These are phyloP conservation scores for Arachnomyces sp. DNA, from an alignment of 2,329 filamentous ascomycete genomes.

Conservation along the genomic window DNA sequence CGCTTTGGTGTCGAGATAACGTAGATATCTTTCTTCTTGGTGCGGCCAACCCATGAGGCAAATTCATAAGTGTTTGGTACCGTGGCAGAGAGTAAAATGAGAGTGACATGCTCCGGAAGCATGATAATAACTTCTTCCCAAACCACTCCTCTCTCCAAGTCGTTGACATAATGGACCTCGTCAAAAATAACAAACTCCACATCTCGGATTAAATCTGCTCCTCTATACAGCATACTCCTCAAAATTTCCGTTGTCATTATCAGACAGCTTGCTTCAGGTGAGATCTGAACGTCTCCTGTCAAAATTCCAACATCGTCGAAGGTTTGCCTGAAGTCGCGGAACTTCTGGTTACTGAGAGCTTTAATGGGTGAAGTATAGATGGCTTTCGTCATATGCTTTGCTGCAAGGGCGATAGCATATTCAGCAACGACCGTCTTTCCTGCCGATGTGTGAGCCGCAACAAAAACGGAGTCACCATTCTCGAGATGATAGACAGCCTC, in stretches of 20 bases:
- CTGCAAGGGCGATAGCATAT: slow-evolving; percentile 90
- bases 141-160: slow-evolving; percentile 88
- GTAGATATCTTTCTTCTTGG: slow-evolving; percentile 98
- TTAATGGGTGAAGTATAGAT: slow-evolving; percentile 99
- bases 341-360: slow-evolving; percentile 96
- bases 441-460: slow-evolving; percentile 93
- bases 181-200: slow-evolving; percentile 99
- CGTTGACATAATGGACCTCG: slow-evolving; percentile 98
- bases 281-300: slow-evolving; percentile 96
- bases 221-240: slow-evolving; percentile 94
- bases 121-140: slow-evolving; percentile 99
- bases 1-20: slow-evolving; percentile 96
- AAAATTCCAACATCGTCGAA: slow-evolving; percentile 97
- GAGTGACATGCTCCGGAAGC: slow-evolving; percentile 91
- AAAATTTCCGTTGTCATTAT: slow-evolving; percentile 99
- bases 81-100: slow-evolving; percentile 91
- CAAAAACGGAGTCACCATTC: slow-evolving; percentile 93
- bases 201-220: slow-evolving; percentile 89
- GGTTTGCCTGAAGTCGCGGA: slow-evolving; percentile 79
- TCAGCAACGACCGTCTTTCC: slow-evolving; percentile 98
- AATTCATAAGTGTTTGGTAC: slow-evolving; percentile 98
- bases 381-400: slow-evolving; percentile 99
- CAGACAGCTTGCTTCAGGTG: slow-evolving; percentile 91
- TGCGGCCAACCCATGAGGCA: slow-evolving; percentile 94
- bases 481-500: slow-evolving; percentile 97